Conservation (phyloP, 148 eudicot genomes). For the Vaccinium myrtillus region DNA sequence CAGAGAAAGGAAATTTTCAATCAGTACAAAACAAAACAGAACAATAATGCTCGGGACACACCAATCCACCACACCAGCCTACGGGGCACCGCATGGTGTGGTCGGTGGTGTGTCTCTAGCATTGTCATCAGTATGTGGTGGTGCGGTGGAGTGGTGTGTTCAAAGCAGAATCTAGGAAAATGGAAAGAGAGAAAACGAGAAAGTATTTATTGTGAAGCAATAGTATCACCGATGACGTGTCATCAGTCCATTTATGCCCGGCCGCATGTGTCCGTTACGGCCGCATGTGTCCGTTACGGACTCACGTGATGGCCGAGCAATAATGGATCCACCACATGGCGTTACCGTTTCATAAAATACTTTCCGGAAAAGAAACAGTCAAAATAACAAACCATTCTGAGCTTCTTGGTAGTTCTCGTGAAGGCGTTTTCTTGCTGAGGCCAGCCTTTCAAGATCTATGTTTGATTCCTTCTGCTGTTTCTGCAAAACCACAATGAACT, state of each 20-base stretch:
- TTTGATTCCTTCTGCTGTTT: slow-evolving; percentile 51
- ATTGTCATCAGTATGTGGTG: no score
- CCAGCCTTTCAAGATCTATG: slow-evolving; percentile 76
- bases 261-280: no score
- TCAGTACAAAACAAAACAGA: slow-evolving; percentile 14
- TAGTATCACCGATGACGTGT: neutral
- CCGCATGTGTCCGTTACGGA: neutral
- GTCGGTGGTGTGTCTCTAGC: no score
- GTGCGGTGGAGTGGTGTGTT: no score
- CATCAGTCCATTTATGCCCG: neutral
- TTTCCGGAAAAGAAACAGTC: neutral
- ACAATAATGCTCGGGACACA: no score
- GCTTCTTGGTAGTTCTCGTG: slow-evolving; percentile 99
- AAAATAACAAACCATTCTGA: slow-evolving; percentile 68
- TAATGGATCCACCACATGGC: neutral
- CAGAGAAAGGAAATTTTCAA: slow-evolving; percentile 18
- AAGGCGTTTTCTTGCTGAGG: slow-evolving; percentile 89
- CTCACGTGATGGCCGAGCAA: neutral
- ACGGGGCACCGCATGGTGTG: no score
- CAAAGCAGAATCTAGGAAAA: no score
- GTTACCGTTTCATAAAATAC: neutral
- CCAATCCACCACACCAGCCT: no score
- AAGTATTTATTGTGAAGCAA: no score
- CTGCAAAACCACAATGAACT: slow-evolving; percentile 42
- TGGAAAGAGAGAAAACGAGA: no score